Conservation (phyloP, 129 eudicot species). For the Oenanthe sinensis region DNA sequence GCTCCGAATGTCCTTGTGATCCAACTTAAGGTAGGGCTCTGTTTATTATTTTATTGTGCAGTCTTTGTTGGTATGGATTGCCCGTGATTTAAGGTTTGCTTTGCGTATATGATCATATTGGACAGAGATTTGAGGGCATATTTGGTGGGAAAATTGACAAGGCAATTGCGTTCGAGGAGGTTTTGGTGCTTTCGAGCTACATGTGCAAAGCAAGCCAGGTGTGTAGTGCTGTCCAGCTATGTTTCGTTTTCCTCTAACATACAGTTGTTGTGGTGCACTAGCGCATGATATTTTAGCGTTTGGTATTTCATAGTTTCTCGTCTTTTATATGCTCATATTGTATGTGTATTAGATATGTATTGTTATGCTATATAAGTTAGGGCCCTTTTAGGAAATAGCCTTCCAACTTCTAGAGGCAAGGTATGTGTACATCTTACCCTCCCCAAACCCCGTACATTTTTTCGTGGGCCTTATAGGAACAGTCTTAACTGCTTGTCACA, state of each 20-base stretch:
- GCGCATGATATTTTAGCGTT: neutral
- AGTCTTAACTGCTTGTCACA: neutral
- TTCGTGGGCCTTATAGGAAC: neutral
- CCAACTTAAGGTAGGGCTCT: constrained; percentile 66
- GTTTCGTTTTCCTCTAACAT: neutral
- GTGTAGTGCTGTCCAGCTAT: constrained; percentile 7
- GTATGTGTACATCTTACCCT: neutral
- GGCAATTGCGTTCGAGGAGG: constrained; percentile 73
- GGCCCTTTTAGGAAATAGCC: neutral
- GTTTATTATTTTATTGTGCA: neutral
- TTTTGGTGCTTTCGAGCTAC: constrained; percentile 79
- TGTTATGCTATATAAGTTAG: neutral
- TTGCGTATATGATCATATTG: constrained; percentile 19
- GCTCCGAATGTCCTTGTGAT: constrained; percentile 95
- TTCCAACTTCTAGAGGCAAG: neutral
- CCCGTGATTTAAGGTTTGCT: constrained; percentile 7
- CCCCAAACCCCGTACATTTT: neutral
- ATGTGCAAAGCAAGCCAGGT: constrained; percentile 94
- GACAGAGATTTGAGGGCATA: constrained; percentile 85
- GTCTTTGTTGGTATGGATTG: neutral
- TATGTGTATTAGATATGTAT: neutral
- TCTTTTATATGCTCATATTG: neutral
- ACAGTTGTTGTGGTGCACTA: neutral
- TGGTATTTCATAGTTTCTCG: neutral
- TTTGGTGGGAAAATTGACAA: constrained; percentile 84